Conservation (phyloP, 1,284 basidiomycete species). For the Microstroma glucosiphilum region DNA sequence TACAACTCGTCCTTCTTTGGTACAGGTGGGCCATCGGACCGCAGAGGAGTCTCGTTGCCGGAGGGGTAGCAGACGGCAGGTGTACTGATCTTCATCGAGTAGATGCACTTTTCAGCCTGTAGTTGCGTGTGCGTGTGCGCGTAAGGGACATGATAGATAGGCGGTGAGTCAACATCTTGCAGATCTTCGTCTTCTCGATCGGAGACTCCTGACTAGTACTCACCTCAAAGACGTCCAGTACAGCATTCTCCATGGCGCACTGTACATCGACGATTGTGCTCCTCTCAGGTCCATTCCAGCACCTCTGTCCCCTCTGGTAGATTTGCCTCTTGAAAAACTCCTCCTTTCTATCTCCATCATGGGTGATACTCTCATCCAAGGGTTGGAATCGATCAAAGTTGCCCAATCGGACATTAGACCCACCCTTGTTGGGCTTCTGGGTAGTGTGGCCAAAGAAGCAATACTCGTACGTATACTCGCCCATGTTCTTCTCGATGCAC, state of each 20-base stretch:
- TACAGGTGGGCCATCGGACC: neutral
- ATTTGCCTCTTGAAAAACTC: slow-evolving; percentile 74
- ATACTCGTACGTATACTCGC: slow-evolving; percentile 97
- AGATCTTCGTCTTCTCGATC: no score
- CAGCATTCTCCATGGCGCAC: slow-evolving; percentile 77
- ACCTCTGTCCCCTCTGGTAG: slow-evolving; percentile 71
- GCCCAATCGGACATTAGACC: slow-evolving; percentile 72
- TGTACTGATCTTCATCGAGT: slow-evolving; percentile 75
- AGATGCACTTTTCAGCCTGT: slow-evolving; percentile 82
- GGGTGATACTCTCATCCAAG: slow-evolving; percentile 54
- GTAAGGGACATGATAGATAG: no score
- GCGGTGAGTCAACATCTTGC: no score
- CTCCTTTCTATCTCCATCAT: slow-evolving; percentile 48
- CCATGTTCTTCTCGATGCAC: slow-evolving; percentile 72
- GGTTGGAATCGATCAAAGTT: slow-evolving; percentile 76
- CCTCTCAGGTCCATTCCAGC: slow-evolving; percentile 94
- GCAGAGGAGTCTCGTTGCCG: neutral
- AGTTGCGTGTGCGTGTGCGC: no score
- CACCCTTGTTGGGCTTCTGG: slow-evolving; percentile 81
- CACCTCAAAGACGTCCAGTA: slow-evolving; percentile 71
- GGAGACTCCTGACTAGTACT: neutral
- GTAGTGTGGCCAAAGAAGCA: slow-evolving; percentile 82
- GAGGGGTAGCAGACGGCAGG: slow-evolving; percentile 71
- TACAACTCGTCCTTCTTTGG: no score
- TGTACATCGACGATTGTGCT: slow-evolving; percentile 69